phyloP scores from a whole-genome alignment of 148 eudicot species.

The Drosera capensis region DNA sequence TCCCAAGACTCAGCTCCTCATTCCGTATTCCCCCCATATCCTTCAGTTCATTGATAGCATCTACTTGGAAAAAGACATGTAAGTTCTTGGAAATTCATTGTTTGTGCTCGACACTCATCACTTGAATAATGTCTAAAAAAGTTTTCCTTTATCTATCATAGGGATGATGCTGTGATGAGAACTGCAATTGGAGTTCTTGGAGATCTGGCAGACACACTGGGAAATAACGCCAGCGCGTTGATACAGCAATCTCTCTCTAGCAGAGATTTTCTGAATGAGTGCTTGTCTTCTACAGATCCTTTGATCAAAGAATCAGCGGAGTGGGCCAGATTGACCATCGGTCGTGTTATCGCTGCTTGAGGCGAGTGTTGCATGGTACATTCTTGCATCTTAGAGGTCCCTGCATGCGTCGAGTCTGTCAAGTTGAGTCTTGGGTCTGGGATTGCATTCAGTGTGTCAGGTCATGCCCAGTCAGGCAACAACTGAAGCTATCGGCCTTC shows the following conservation, averaged over 20 bases:
- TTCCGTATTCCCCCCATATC: conserved; percentile 66
- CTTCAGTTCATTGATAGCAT: conserved; percentile 72
- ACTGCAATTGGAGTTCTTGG: conserved; percentile 93
- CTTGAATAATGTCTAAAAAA: background rate
- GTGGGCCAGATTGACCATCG: conserved; percentile 84
- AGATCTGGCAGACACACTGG: conserved; percentile 91
- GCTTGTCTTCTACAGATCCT: conserved; percentile 77
- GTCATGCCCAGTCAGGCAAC: conserved; percentile 54
- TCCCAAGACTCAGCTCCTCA: conserved; percentile 53
- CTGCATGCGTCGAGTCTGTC: conserved; percentile 45
- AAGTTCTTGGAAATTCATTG: conserved; percentile 13
- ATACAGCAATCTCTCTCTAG: conserved; percentile 78
- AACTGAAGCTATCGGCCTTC: conserved; percentile 17
- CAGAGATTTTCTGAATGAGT: conserved; percentile 66
- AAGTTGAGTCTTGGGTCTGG: conserved; percentile 26
- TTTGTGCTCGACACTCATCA: background rate
- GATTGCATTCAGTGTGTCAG: conserved; percentile 51
- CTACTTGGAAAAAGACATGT: conserved; percentile 81
- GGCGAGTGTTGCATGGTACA: conserved; percentile 15
- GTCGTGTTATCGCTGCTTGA: conserved; percentile 65
- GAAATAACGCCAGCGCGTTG: conserved; percentile 58
- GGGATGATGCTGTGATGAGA: conserved; percentile 93
- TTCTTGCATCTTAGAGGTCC: conserved; percentile 1
- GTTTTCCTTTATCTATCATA: conserved; percentile 8
- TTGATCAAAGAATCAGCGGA: conserved; percentile 93